Base-by-base conservation (phyloP, 129 eudicot genomes). In the Saussurea involucrata region DNA sequence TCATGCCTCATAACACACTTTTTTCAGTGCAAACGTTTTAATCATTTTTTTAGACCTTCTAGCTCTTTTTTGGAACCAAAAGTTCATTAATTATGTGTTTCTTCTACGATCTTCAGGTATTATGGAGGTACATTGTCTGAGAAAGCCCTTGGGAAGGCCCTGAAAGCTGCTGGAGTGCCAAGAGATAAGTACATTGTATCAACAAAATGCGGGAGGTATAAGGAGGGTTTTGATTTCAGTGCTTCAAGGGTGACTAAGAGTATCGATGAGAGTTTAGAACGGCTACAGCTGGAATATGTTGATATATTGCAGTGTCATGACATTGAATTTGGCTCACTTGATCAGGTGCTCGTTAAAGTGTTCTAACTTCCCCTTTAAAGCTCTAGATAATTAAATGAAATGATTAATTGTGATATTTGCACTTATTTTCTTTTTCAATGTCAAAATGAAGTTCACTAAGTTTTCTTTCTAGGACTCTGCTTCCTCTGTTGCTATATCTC, bases 241-340 rank as follows among this genome's bases (percentile, higher is more conserved):
- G 96, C 96, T 20, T 83, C 84, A 44, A 86, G 96, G 85, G 97
- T 95, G 71, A 92, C 91, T 6, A 90, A 69, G 68, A 92, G 99
- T 81, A 89, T 95, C 57, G 91, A 90, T 13, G 99, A 95, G 86
- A 95, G 99, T 82, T 76, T 95, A 71, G 95, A 85, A 61, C 87
- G 99, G 55, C 74, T 95, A 83, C 99, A 95, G 83, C 93, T 89
- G 75, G 97, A 92, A 58, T 95, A 95, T 79, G 91, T 95, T 13
- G 99, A 95, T 83, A 89, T 95, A 74, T 83, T 95, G 63, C 97
- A 92, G 5, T 95, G 99, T 72, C 99, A 95, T 76, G 99, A 95
- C 78, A 95, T 95, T 37, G 99, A 95, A 74, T 95, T 95, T 63
- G 92, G 89, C 71, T 89, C 97, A 13, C 95, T 95, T 76, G 97